These are phyloP conservation scores for Pholiota microspora DNA, from an alignment of 768 basidiomycete genomes.

Conservation along the genomic window DNA sequence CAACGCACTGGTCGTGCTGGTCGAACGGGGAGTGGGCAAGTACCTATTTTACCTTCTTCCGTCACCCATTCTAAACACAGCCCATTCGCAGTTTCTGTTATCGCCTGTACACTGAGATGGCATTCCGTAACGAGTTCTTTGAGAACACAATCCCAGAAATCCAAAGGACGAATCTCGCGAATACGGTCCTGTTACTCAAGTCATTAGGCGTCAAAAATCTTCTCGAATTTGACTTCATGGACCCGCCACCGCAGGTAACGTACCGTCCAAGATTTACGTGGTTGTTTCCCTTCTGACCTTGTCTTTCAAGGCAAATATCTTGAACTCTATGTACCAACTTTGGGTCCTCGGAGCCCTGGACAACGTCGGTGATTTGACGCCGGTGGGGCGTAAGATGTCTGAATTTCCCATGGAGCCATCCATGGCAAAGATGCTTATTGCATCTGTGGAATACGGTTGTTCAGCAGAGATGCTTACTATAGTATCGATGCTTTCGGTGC, in stretches of 20 bases:
- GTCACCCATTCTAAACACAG: background rate
- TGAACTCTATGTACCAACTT: constrained; percentile 99
- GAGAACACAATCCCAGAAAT: constrained; percentile 97
- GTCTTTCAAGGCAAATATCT: constrained; percentile 82
- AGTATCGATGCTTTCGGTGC: constrained; percentile 98
- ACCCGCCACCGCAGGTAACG: constrained; percentile 96
- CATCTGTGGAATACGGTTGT: constrained; percentile 90
- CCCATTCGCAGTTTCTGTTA: constrained; percentile 74
- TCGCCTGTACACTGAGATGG: constrained; percentile 96
- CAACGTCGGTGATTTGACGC: constrained; percentile 95
- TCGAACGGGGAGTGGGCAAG: constrained; percentile 91
- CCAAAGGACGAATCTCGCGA: constrained; percentile 95
- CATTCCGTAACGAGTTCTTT: constrained; percentile 94
- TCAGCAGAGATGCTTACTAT: constrained; percentile 97
- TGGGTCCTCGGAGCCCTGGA: constrained; percentile 98
- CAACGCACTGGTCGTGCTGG: constrained; percentile 97
- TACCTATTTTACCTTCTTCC: constrained; percentile 8
- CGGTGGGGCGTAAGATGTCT: constrained; percentile 93
- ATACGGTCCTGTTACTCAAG: constrained; percentile 92
- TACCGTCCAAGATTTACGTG: background rate
- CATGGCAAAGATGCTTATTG: constrained; percentile 98
- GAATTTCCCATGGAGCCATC: constrained; percentile 99
- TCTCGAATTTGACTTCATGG: constrained; percentile 99
- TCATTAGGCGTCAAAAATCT: constrained; percentile 96
- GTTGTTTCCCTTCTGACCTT: background rate